Evolutionary conservation across 1,284 basidiomycete species (phyloP).

Genomic region (Cutaneotrichosporon sp.): DNA sequence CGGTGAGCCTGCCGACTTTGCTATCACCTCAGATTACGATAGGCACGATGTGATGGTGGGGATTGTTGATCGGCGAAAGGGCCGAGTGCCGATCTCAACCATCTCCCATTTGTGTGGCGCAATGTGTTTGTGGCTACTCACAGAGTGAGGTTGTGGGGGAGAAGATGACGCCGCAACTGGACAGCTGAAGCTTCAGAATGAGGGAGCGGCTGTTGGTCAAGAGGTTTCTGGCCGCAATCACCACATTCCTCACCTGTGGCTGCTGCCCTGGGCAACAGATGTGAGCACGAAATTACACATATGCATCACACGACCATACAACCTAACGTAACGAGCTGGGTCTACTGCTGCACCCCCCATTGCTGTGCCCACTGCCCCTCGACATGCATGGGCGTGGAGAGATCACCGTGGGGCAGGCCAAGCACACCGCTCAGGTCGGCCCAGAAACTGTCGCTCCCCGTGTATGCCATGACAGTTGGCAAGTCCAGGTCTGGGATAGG

Average conservation of each 20-base stretch:
- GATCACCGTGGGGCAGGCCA: constrained; percentile 9
- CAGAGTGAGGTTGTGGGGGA: no score
- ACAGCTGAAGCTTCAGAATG: no score
- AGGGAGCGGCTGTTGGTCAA: no score
- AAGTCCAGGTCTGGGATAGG: constrained; percentile 14
- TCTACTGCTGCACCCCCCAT: constrained; percentile 4
- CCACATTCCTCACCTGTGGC: no score
- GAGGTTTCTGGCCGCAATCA: no score
- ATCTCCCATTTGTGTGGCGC: no score
- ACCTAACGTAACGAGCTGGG: neutral
- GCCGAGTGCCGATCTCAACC: neutral
- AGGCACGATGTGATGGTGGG: neutral
- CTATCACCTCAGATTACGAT: neutral
- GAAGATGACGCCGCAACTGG: neutral
- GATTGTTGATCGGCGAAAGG: neutral
- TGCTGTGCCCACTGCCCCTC: constrained; percentile 4
- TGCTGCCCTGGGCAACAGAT: no score
- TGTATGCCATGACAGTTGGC: constrained; percentile 22
- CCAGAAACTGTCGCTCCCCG: constrained; percentile 21
- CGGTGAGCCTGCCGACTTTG: neutral
- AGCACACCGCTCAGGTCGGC: constrained; percentile 19
- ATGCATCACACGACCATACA: neutral
- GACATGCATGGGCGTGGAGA: constrained; percentile 7
- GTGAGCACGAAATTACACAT: no score
- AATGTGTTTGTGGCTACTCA: no score